Percentiles rank a stretch among this genome's conserved stretches.
Conservation (phyloP, 768 basidiomycete genomes). For the Pulveroboletus sp. region DNA sequence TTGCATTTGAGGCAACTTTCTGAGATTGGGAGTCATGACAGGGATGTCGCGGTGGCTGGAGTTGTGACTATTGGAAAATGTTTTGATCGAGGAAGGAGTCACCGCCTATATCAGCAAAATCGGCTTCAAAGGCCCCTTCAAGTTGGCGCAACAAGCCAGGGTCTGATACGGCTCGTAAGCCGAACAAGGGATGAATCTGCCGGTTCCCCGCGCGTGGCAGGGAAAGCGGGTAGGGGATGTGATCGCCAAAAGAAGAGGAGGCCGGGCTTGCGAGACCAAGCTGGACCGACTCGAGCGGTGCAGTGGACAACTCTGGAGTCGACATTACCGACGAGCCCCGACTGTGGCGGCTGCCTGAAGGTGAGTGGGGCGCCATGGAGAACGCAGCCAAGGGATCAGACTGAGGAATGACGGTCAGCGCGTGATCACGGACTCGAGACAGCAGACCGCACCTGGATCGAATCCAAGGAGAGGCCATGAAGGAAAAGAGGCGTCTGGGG, state of each 20-base stretch:
- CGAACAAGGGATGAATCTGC: slow-evolving; percentile 28
- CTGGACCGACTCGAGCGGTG: slow-evolving; percentile 38
- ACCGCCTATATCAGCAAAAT: slow-evolving; percentile 39
- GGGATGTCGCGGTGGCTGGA: slow-evolving; percentile 14
- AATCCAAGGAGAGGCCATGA: slow-evolving; percentile 20
- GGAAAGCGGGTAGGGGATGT: slow-evolving; percentile 22
- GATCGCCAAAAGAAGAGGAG: slow-evolving; percentile 35
- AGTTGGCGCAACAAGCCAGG: slow-evolving; percentile 32
- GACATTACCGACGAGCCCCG: slow-evolving; percentile 51
- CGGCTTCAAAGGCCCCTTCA: slow-evolving; percentile 34
- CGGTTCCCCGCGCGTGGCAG: slow-evolving; percentile 21
- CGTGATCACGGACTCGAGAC: neutral
- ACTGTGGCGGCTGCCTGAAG: slow-evolving; percentile 38
- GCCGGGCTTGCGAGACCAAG: slow-evolving; percentile 37
- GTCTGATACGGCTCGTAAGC: slow-evolving; percentile 44
- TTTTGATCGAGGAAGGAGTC: slow-evolving; percentile 41
- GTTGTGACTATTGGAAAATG: slow-evolving; percentile 44
- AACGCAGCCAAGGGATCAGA: slow-evolving; percentile 47
- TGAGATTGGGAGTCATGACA: slow-evolving; percentile 24
- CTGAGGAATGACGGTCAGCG: slow-evolving; percentile 27
- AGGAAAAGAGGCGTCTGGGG: slow-evolving; percentile 33
- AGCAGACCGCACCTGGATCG: slow-evolving; percentile 23
- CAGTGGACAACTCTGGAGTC: slow-evolving; percentile 45
- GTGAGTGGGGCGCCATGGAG: slow-evolving; percentile 54
- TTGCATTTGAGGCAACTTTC: slow-evolving; percentile 29